A percentile compares a stretch with the other conserved stretches of the same genome.
phyloP scores from a whole-genome alignment of 2,329 filamentous ascomycete species.

The Hypoxylon sp. region DNA sequence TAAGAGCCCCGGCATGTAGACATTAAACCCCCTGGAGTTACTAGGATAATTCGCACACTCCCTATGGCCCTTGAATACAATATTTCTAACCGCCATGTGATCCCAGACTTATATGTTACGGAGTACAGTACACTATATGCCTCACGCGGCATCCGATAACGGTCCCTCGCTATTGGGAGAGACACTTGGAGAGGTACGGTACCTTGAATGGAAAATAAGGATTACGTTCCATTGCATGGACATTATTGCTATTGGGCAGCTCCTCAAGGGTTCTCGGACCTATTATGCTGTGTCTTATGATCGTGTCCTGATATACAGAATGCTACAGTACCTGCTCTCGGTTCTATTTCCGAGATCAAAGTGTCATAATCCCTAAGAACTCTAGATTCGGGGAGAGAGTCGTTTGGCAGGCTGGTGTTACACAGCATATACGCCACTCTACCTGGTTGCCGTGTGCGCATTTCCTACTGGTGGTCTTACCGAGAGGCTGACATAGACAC shows the following conservation, averaged over 20 bases:
- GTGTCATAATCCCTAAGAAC: slow-evolving; percentile 3
- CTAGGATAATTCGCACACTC: background rate
- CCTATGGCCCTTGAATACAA: background rate
- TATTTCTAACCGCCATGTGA: background rate
- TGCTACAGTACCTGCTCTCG: slow-evolving; percentile 8
- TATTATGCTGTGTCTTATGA: slow-evolving; percentile 7
- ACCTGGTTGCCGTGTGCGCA: slow-evolving; percentile 3
- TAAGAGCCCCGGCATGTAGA: background rate
- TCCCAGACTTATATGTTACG: background rate
- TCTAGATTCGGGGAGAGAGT: slow-evolving; percentile 8
- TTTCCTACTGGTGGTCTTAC: slow-evolving; percentile 6
- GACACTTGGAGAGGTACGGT: background rate
- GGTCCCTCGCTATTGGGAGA: slow-evolving; percentile 1
- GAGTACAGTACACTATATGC: background rate
- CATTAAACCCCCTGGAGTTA: background rate
- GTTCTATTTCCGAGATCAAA: slow-evolving; percentile 13
- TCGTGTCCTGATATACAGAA: background rate
- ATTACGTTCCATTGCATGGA: slow-evolving; percentile 4
- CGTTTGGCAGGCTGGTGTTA: slow-evolving; percentile 15
- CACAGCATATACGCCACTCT: slow-evolving; percentile 31
- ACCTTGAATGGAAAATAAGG: background rate
- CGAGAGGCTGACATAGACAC: slow-evolving; percentile 5
- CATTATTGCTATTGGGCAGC: background rate
- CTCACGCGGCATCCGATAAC: slow-evolving; percentile 1
- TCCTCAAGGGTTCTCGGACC: background rate